phyloP scores from a whole-genome alignment of 139 green algal species.

The Coelastrella sp. region DNA sequence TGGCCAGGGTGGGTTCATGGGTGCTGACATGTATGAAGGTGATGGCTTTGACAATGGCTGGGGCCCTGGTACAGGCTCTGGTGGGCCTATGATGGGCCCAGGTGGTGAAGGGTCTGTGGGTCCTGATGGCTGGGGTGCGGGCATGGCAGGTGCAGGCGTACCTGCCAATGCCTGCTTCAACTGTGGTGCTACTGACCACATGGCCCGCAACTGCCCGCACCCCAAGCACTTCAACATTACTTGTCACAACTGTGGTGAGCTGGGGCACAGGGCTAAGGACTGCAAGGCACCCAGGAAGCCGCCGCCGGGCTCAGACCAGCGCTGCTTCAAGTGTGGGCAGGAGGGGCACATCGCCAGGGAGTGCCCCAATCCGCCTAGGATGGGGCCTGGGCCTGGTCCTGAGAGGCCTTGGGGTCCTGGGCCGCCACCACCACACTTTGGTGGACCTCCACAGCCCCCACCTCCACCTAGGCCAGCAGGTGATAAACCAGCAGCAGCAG shows the following conservation, averaged over 20 bases:
- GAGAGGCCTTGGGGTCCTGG: background rate
- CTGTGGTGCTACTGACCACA: constrained; percentile 37
- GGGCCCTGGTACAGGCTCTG: background rate
- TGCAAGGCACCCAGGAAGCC: constrained; percentile 11
- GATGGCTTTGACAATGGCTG: background rate
- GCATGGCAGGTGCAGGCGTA: background rate
- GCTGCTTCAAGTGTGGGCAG: constrained; percentile 42
- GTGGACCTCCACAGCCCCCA: background rate
- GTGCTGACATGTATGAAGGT: background rate
- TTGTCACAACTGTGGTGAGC: constrained; percentile 39
- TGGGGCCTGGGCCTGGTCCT: background rate
- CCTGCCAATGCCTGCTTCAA: constrained; percentile 44
- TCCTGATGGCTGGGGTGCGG: background rate
- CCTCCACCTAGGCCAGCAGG: background rate
- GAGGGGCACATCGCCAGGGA: constrained; percentile 39
- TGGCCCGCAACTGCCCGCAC: constrained; percentile 39
- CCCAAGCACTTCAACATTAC: constrained; percentile 26
- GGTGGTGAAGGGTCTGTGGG: background rate
- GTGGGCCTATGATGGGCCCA: background rate
- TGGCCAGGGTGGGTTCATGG: constrained; percentile 14
- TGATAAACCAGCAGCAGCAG: background rate
- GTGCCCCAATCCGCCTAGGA: constrained; percentile 21
- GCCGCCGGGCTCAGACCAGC: background rate
- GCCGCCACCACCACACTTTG: background rate
- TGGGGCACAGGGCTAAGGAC: constrained; percentile 42